Evolutionary conservation across 108 stramenopile genomes (phyloP).

Genomic region (Conticribra weissflogii): DNA sequence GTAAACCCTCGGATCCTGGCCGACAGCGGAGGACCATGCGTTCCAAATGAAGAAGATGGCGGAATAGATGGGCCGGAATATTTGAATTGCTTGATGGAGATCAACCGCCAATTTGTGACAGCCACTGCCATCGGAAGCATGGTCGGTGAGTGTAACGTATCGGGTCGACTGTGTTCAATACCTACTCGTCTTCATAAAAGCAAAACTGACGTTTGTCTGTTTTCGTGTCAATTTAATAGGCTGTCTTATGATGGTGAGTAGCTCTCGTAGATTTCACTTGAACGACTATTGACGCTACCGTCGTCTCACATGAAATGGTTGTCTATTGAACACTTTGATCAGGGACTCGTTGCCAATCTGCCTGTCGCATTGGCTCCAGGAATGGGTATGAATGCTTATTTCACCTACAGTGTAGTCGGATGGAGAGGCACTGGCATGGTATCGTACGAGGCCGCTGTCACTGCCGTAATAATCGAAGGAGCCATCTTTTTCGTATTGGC

Average conservation of each 20-base stretch:
- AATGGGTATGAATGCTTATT: constrained; percentile 82
- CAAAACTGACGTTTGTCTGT: too few species aligned
- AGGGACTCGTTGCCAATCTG: constrained; percentile 63
- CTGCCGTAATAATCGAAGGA: constrained; percentile 72
- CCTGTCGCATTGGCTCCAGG: constrained; percentile 73
- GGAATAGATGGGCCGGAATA: constrained; percentile 52
- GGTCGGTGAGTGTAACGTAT: constrained; percentile 41
- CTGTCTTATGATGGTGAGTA: constrained; percentile 69
- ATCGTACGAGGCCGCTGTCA: constrained; percentile 57
- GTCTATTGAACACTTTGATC: too few species aligned
- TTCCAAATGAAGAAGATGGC: constrained; percentile 39
- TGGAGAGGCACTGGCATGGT: constrained; percentile 64
- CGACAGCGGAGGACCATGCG: constrained; percentile 65
- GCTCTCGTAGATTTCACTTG: too few species aligned
- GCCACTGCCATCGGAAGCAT: constrained; percentile 64
- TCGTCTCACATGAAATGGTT: too few species aligned
- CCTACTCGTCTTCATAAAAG: too few species aligned
- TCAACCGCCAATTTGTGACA: constrained; percentile 57
- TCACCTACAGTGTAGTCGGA: constrained; percentile 65
- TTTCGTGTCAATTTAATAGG: too few species aligned
- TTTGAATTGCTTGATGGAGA: constrained; percentile 42
- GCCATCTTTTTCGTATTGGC: constrained; percentile 64
- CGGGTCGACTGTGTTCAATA: too few species aligned
- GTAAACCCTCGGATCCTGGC: constrained; percentile 66
- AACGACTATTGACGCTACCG: too few species aligned